Evolutionary conservation across 2,329 filamentous ascomycete species (phyloP), one percentile per base, ranked within the genome.

Genomic region (Penicillium sp.): DNA sequence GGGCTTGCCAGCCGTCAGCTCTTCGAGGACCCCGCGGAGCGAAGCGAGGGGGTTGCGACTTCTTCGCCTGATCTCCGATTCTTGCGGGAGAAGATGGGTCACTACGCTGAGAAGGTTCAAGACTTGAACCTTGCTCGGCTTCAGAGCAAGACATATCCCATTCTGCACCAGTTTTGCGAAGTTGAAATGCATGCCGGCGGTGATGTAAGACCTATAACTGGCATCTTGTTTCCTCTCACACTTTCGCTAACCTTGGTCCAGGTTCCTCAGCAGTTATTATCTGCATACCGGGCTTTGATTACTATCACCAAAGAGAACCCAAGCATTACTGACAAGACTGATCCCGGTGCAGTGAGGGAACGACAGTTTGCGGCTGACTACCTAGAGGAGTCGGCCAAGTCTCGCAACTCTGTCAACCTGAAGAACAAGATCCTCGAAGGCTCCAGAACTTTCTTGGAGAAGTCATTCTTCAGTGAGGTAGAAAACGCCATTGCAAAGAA

Each of bases 211-310:
- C 68, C 65, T 14, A 42, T n/a, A 67, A 6, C 38, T 56, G 54
- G 17, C 55, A 54, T 39, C 52, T 58, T 8, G 35, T 22, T 51
- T 41, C 35, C 11, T 55, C 17, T 2, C 34, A 12, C 37, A 14
- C 41, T 17, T 53, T 45, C 37, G 57, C 67, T 70, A 63, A 71
- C 51, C 25, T 34, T 20, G 0, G 35, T 57, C 5, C 81, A 90
- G 63, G 87, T 91, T 70, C 87, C 89, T 45, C 84, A 86, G 35
- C 88, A 96, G 69, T 82, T 97, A 28, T 83, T 90, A 43, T 90
- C 95, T 71, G 90, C 93, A 2, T 97, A 96, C 73, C 84, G 87
- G 62, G 91, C 92, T 38, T 83, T 96, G 63, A 87, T 90, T 67
- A 85, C 88, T 60, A 92, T 97, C 64, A 88, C 90, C 2, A 86